Conservation (phyloP, 192 early-diverging fungal genomes). For the Lunasporangiospora selenospora region DNA sequence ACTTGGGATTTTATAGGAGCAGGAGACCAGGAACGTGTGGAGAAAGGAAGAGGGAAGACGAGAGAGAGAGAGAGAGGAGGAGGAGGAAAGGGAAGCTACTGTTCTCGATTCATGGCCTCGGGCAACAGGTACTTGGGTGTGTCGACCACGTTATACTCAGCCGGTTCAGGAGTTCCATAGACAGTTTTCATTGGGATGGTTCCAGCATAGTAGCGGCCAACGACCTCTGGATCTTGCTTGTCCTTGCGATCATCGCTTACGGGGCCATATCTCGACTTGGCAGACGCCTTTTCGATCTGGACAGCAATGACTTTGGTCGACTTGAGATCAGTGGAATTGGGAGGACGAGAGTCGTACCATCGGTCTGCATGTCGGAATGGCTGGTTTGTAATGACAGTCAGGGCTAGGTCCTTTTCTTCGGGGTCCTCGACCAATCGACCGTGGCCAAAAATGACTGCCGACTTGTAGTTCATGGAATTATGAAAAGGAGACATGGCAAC, state of each 20-base stretch:
- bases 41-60: neutral
- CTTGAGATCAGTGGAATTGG: conserved; percentile 31
- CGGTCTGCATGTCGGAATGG: conserved; percentile 49
- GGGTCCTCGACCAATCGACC: conserved; percentile 42
- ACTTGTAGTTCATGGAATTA: conserved; percentile 57
- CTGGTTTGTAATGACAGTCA: conserved; percentile 56
- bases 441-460: conserved; percentile 53
- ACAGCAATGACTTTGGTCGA: conserved; percentile 46
- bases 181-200: conserved; percentile 23
- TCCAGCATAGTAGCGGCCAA: conserved; percentile 32
- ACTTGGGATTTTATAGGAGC: neutral
- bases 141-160: conserved; percentile 7
- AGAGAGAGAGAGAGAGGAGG: neutral
- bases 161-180: conserved; percentile 21
- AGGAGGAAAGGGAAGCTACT: neutral
- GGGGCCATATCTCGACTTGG: conserved; percentile 12
- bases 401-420: conserved; percentile 50
- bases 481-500: conserved; percentile 58
- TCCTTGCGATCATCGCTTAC: conserved; percentile 34
- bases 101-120: conserved; percentile 33
- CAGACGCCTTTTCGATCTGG: conserved; percentile 28
- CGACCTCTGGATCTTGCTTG: conserved; percentile 19
- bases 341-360: conserved; percentile 47
- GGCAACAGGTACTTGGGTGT: conserved; percentile 26
- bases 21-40: neutral